Evolutionary conservation across 2,329 filamentous ascomycete species (phyloP), one percentile per base, ranked within the genome.

Genomic region (Pseudogymnoascus sp.): DNA sequence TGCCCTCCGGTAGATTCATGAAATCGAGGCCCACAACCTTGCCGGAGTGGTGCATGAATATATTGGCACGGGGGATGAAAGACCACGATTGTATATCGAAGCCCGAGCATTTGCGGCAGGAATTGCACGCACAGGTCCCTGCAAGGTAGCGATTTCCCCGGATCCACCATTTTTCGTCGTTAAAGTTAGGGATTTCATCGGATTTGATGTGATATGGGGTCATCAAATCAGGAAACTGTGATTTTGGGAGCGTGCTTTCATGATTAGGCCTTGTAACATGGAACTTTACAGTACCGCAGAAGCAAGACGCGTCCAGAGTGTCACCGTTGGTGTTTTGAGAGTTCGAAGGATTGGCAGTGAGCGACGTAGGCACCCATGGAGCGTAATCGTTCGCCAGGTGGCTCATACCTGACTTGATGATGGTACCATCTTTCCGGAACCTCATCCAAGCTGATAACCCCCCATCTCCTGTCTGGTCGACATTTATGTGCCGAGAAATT

Each of bases 51-150:
- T 73, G 65, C 25, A 82, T 76, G 16, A 77, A 73, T 62, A 90
- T 83, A 67, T 87, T 85, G 1, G 74, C 72, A n/a, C 78, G 77
- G 0, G 85, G 84, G 0, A 89, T 75, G 69, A 89, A 90, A 0
- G 83, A 79, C 87, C 87, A 90, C 0, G 81, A 76, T 67, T 87
- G 82, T 56, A 89, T 80, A 63, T 88, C 84, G 66, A 84, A 86
- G 2, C 86, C 86, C 0, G 82, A 80, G 0, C 75, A 73, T 3
- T 85, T 75, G 5, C 86, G 82, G 70, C 87, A 91, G 1, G 83
- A 82, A 4, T 74, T 77, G 72, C 87, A 90, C 1, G 79, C 77
- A 68, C 86, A 89, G 6, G 81, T 78, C 1, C 84, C 83, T 2
- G 84, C 82, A 1, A 85, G 74, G 70, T 85, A 89, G 4, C 47